Base-by-base conservation (phyloP, 1,139 yeast species). In the Sugiyamaella novakii region DNA sequence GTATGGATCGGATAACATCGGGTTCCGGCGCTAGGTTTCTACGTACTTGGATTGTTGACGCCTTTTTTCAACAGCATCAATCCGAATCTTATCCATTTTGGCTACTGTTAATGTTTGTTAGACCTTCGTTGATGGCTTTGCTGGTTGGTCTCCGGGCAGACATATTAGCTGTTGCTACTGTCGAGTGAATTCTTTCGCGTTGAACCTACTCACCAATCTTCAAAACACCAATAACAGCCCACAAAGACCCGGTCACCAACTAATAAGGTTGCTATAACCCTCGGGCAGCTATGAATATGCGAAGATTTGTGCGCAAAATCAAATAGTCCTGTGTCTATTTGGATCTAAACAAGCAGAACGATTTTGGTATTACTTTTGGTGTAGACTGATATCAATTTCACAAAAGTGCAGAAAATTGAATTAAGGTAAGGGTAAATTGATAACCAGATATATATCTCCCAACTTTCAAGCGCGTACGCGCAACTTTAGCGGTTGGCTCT, bases 41-140 rank as follows among this genome's bases (percentile, higher is more conserved):
- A 46, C 68, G 42, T 61, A 66, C 60, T 71, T 52, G 52, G 75
- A 69, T 29, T 68, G 73, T 38, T 68, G 73, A 29, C 73, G 67
- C 47, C 77, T 66, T 54, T 69, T 67, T 47, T 74, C 78, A 30
- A 75, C 68, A 25, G 76, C 70, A 49, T 75, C 79, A 25, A 69
- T 60, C 31, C 78, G 73, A 46, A 74, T 66, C 49, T 72, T 60
- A 47, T 74, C 78, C 67, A 73, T 68, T 43, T 52, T 55, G 21
- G 5, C 8, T 22, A n/a, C n/a, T n/a, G n/a, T n/a, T n/a, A n/a
- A n/a, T n/a, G n/a, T n/a, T n/a, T n/a, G n/a, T n/a, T n/a, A n/a
- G n/a, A n/a, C n/a, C n/a, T n/a, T n/a, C n/a, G n/a, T n/a, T n/a
- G n/a, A n/a, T n/a, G n/a, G n/a, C n/a, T n/a, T n/a, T n/a, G n/a